Percentiles rank a stretch among this genome's conserved stretches.
These are phyloP conservation scores for Diaporthe eres DNA, from an alignment of 2,329 filamentous ascomycete genomes.

Conservation along the genomic window DNA sequence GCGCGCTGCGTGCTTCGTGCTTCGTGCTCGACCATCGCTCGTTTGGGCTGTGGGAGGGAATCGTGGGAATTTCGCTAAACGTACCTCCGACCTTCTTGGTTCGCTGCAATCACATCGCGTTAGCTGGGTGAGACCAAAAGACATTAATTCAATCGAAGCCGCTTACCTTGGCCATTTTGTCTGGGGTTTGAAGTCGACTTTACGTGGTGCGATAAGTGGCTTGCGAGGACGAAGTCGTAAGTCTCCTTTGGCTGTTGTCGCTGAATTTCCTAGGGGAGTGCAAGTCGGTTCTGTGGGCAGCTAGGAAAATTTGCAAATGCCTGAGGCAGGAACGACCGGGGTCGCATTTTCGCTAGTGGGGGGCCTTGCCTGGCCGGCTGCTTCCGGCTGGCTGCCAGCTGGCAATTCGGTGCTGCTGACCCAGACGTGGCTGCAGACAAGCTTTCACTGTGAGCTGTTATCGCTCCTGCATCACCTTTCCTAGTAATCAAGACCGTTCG, in stretches of 20 bases:
- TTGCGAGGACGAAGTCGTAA: slow-evolving; percentile 35
- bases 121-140: neutral
- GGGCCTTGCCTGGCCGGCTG: neutral
- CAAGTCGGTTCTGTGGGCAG: slow-evolving; percentile 40
- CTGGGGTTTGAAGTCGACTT: slow-evolving; percentile 41
- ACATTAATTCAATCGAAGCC: neutral
- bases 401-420: neutral
- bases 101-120: slow-evolving; percentile 62
- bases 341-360: neutral
- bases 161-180: slow-evolving; percentile 43
- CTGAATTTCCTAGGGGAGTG: slow-evolving; percentile 37
- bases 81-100: slow-evolving; percentile 81
- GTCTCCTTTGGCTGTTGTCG: slow-evolving; percentile 32
- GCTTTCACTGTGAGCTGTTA: neutral
- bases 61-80: slow-evolving; percentile 38
- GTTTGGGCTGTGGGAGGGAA: slow-evolving; percentile 21
- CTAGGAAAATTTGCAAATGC: slow-evolving; percentile 39
- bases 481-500: neutral
- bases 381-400: neutral
- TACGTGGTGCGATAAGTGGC: slow-evolving; percentile 42
- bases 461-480: neutral
- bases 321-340: slow-evolving; percentile 37
- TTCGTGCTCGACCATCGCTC: slow-evolving; percentile 39
- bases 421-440: neutral
- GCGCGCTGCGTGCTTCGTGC: slow-evolving; percentile 5